Base-by-base conservation (phyloP, 177 flowering plant species). In the Vitis hybrid region DNA sequence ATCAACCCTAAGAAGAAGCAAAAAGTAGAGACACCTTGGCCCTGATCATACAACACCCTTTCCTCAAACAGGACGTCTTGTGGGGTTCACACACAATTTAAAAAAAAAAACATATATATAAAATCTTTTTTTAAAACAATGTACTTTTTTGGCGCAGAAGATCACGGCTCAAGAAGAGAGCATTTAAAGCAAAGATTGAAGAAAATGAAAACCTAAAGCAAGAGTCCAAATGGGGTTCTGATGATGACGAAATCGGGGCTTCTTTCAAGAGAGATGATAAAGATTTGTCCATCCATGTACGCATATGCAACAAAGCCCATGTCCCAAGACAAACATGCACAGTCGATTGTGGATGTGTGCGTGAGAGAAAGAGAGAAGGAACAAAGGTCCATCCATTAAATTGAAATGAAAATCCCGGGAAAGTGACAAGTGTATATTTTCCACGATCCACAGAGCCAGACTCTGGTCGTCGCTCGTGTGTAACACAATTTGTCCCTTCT, bases 21-120 rank as follows among this genome's bases (percentile, higher is more conserved):
- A 75, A 77, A 77, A 56, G 52, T 26, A 7, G 50, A 67, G 70
- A 65, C 64, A 54, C 59, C 67, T 45, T 67, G 51, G 48, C 56
- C 50, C 30, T 64, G 48, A 64, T 51, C 69, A 49, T 23, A 9
- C 49, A 57, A 60, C 65, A 65, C 56, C 74, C 13, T 72, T 59
- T 72, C 67, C 7, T n/a, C 30, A 3, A 50, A 64, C 50, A 64
- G 64, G 48, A 40, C 64, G 72, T 52, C 60, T 4, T 62, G 72
- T 70, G 57, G 66, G 66, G 50, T n/a, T 69, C 32, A 45, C 17
- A 62, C 40, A 5, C 40, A 34, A 34, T 34, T 23, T 23, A 23
- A 23, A 23, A 23, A 23, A 23, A 23, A 23, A 23, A 5, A 34
- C 4, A 34, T 3, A 34, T 4, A 34, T 34, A 51, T 6, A 45